Evolutionary conservation across 345 rosid species (phyloP), one percentile per base, ranked within the genome.

Genomic region (Hevea brasiliensis): DNA sequence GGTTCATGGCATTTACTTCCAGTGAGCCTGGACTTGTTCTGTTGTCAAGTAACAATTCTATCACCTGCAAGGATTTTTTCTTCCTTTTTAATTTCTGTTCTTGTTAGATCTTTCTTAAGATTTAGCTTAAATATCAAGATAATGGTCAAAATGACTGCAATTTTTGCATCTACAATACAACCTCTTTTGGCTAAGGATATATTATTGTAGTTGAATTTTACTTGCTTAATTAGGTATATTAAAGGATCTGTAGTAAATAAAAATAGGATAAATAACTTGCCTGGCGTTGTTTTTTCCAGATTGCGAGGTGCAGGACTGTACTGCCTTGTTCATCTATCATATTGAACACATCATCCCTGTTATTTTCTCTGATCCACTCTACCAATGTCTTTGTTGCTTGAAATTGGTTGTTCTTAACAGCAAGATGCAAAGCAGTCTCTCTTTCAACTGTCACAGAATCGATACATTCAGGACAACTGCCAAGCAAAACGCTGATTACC

Each of bases 1-100:
- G 6, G 69, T 75, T 75, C 1, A 13, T 51, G 62, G 53, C 69
- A 69, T 75, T 75, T 50, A 75, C 72, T 13, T 75, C 69, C 62
- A 60, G 26, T 51, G 24, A 58, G 18, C 55, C 56, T 60, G 23
- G 17, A 18, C 14, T 18, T 21, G 41, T 7, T 59, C 32, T 4
- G 17, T 12, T 23, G 7, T 18, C 65, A 71, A 61, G 60, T 29
- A 75, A 9, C 8, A 75, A 42, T 61, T 75, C 69, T 50, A 75
- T n/a, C 21, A 68, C 63, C 79, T 75, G 79, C 68, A 65, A 61
- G 10, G 32, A 68, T 40, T 32, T 32, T 4, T 32, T 32, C 4
- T 32, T 1, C 4, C 37, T 4, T 32, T 32, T 32, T 32, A 32
- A 32, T 32, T 32, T 32, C 37, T 32, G 2, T 32, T 32, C 2